A percentile compares a stretch with the other conserved stretches of the same genome.
Evolutionary conservation across 805 yeast genomes (phyloP).

Genomic region (Vanderwaltozyma verrucispora): DNA sequence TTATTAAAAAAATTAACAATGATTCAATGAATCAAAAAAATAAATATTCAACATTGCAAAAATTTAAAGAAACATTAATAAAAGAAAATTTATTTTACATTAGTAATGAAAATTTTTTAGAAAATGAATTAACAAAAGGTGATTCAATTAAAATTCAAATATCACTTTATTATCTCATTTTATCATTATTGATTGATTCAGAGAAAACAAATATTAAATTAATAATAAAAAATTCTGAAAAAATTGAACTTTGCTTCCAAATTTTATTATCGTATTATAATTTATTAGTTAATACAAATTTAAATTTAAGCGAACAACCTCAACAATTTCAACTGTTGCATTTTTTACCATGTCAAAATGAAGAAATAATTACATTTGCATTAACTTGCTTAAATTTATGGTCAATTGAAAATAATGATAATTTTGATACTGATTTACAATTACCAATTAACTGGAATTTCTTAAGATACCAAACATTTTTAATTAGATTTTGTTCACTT

Average conservation of each 20-base stretch:
- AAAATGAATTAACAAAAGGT: conserved; percentile 5
- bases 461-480: conserved; percentile 15
- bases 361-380: conserved; percentile 19
- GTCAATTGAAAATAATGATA: conserved; percentile 5
- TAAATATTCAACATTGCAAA: conserved; percentile 1
- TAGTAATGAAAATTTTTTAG: conserved; percentile 3
- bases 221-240: background rate
- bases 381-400: conserved; percentile 14
- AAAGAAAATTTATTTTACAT: conserved; percentile 3
- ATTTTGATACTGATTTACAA: background rate
- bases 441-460: conserved; percentile 11
- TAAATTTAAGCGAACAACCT: conserved; percentile 13
- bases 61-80: conserved; percentile 14
- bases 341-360: conserved; percentile 21
- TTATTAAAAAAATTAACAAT: conserved; percentile 11
- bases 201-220: background rate
- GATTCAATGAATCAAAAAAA: conserved; percentile 14
- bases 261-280: conserved; percentile 23
- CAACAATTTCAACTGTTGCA: conserved; percentile 16
- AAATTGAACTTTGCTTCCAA: conserved; percentile 20
- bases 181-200: conserved; percentile 3
- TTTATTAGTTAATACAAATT: conserved; percentile 12
- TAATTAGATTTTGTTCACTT: conserved; percentile 18
- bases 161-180: conserved; percentile 19
- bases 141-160: conserved; percentile 23